Evolutionary conservation across 768 basidiomycete genomes (phyloP).

Genomic region (Xanthoconium purpureum): DNA sequence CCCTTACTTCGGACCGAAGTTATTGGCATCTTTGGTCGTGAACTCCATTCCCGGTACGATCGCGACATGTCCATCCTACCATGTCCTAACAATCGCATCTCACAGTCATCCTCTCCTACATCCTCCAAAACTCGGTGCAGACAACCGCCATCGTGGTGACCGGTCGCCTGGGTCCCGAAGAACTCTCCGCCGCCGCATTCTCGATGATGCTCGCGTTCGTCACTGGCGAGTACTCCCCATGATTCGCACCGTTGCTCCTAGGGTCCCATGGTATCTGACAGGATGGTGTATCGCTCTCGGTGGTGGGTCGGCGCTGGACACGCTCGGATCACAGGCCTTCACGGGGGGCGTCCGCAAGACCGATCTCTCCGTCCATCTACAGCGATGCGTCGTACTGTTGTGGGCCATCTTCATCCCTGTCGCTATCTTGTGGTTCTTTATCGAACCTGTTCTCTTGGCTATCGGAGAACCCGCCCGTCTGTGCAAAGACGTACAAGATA

Average conservation of each 20-base stretch:
- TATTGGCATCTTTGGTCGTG: slow-evolving; percentile 47
- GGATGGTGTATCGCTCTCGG: slow-evolving; percentile 78
- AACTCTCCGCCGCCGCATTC: slow-evolving; percentile 70
- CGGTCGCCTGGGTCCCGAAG: slow-evolving; percentile 65
- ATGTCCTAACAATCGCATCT: not conserved
- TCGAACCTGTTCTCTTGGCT: slow-evolving; percentile 56
- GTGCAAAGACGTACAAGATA: slow-evolving; percentile 58
- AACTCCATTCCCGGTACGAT: slow-evolving; percentile 58
- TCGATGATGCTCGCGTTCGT: slow-evolving; percentile 77
- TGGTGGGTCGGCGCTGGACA: slow-evolving; percentile 76
- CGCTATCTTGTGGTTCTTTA: slow-evolving; percentile 58
- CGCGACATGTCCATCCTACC: not conserved
- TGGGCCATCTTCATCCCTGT: slow-evolving; percentile 66
- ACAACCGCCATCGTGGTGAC: slow-evolving; percentile 60
- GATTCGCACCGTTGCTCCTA: slow-evolving; percentile 23
- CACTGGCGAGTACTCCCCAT: slow-evolving; percentile 56
- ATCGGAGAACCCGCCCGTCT: slow-evolving; percentile 61
- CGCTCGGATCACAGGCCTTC: slow-evolving; percentile 74
- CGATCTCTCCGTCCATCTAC: slow-evolving; percentile 68
- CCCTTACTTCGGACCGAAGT: slow-evolving; percentile 23
- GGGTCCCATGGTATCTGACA: slow-evolving; percentile 55
- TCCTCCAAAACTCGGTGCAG: slow-evolving; percentile 72
- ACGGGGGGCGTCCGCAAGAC: slow-evolving; percentile 58
- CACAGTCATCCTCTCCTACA: slow-evolving; percentile 65
- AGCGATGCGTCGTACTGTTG: slow-evolving; percentile 63